phyloP scores from a whole-genome alignment of 192 early-diverging fungal genomes.

The Coemansia sp. region DNA sequence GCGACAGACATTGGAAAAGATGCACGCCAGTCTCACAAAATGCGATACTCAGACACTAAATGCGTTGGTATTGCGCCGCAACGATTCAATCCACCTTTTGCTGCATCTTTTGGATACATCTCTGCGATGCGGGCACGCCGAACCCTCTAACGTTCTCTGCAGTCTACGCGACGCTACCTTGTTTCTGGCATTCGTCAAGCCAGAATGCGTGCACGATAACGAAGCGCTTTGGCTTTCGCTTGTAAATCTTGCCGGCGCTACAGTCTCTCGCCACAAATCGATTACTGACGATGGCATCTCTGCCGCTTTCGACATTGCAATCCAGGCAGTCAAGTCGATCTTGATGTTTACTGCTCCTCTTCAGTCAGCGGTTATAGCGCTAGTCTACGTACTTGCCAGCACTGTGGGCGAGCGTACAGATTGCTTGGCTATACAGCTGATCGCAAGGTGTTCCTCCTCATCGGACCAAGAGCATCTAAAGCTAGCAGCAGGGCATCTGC shows the following conservation, averaged over 20 bases:
- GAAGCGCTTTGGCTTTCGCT: slow-evolving; percentile 22
- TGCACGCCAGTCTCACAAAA: background rate
- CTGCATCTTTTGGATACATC: slow-evolving; percentile 29
- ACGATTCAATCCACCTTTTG: slow-evolving; percentile 19
- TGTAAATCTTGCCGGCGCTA: slow-evolving; percentile 16
- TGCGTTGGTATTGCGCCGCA: slow-evolving; percentile 8
- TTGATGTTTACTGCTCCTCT: background rate
- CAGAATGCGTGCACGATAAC: background rate
- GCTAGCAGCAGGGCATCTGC: slow-evolving; percentile 14
- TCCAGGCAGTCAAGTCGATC: slow-evolving; percentile 9
- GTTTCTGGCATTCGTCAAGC: background rate
- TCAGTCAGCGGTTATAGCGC: slow-evolving; percentile 16
- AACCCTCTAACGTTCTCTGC: background rate
- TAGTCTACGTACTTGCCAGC: slow-evolving; percentile 15
- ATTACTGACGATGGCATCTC: background rate
- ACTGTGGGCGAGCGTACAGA: background rate
- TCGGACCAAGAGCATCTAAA: slow-evolving; percentile 8
- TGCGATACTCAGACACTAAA: background rate
- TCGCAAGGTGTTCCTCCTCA: slow-evolving; percentile 5
- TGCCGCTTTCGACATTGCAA: slow-evolving; percentile 2
- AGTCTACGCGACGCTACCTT: slow-evolving; percentile 10
- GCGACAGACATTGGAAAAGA: background rate
- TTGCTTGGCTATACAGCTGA: slow-evolving; percentile 4
- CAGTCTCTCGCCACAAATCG: background rate
- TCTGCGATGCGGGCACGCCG: slow-evolving; percentile 8